Percentiles rank a stretch among this genome's conserved stretches.
phyloP scores from a whole-genome alignment of 106 monocot genomes.

The Platanthera zijinensis region DNA sequence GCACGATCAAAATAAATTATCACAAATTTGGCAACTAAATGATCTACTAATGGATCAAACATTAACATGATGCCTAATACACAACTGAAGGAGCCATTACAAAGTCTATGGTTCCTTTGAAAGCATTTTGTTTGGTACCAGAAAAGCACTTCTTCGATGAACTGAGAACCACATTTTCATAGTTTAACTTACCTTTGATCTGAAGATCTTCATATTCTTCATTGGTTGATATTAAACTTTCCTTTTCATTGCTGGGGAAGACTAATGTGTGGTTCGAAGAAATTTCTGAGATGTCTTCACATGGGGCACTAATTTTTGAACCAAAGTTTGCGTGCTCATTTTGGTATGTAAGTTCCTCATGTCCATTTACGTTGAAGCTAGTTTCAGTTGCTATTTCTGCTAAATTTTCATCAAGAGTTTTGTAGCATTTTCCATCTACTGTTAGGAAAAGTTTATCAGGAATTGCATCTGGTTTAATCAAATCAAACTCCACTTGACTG shows the following conservation, averaged over 20 bases:
- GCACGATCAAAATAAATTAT: too few species aligned
- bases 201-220: too few species aligned
- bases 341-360: neutral
- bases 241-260: neutral
- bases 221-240: neutral
- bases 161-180: neutral
- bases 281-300: neutral
- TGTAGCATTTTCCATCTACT: neutral
- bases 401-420: neutral
- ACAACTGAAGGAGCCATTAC: neutral
- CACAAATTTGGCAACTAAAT: too few species aligned
- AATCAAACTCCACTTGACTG: neutral
- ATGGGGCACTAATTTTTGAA: neutral
- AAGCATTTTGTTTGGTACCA: neutral
- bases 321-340: neutral
- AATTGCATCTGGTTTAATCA: neutral
- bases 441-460: neutral
- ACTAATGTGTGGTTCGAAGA: too few species aligned
- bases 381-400: neutral
- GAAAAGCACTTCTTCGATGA: neutral
- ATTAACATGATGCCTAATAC: neutral
- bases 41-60: too few species aligned
- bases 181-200: too few species aligned
- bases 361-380: neutral
- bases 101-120: neutral